A percentile compares a stretch with the other conserved stretches of the same genome.
phyloP scores from a whole-genome alignment of 306 rosid species.

The Adenanthera pavonina region DNA sequence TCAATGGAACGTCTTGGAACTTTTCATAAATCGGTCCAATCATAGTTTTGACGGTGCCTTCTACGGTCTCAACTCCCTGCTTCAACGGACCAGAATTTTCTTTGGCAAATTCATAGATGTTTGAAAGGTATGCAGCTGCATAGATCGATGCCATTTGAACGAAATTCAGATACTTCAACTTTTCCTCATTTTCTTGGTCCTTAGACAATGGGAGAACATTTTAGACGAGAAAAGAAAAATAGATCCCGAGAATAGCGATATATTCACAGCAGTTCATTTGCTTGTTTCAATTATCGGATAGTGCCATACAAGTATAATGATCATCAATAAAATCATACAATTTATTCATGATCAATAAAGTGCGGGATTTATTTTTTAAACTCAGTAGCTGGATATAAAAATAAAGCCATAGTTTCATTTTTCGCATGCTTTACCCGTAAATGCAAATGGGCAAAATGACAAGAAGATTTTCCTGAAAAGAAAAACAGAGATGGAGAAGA shows the following conservation, averaged over 20 bases:
- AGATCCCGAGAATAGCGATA: too few species aligned
- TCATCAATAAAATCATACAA: too few species aligned
- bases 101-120: constrained; percentile 54
- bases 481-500: neutral
- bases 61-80: constrained; percentile 57
- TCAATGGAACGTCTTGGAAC: constrained; percentile 56
- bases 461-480: neutral
- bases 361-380: too few species aligned
- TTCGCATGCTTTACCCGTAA: neutral
- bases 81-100: constrained; percentile 60
- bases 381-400: neutral
- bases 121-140: constrained; percentile 40
- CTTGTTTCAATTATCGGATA: neutral
- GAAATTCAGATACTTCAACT: constrained; percentile 54
- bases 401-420: neutral
- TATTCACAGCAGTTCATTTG: neutral
- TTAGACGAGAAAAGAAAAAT: neutral
- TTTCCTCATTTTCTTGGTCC: constrained; percentile 41
- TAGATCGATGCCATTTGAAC: constrained; percentile 56
- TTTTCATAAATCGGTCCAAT: constrained; percentile 58
- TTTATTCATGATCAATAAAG: too few species aligned
- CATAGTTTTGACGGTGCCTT: constrained; percentile 54
- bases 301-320: neutral
- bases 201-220: neutral
- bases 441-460: neutral